Percentiles rank a stretch among this genome's conserved stretches.
Conservation (phyloP, 1,284 basidiomycete genomes). For the Cryptococcus sp. region DNA sequence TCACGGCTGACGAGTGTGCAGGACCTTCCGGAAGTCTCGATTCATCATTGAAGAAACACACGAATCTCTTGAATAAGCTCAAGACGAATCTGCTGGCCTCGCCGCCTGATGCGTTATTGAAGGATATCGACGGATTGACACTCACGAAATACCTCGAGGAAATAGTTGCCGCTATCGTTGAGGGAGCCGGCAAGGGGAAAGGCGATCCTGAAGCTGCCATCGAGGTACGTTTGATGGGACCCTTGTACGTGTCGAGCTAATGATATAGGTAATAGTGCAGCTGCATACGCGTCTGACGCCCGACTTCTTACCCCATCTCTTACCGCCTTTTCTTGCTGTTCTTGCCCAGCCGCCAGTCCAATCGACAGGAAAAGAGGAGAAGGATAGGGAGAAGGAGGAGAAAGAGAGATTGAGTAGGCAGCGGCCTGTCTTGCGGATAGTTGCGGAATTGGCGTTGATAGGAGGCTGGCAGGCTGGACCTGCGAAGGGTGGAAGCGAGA, state of each 20-base stretch:
- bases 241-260: background rate
- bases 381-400: constrained; percentile 88
- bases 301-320: constrained; percentile 69
- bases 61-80: constrained; percentile 84
- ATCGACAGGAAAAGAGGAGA: constrained; percentile 48
- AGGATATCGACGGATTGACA: constrained; percentile 82
- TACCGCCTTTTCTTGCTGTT: constrained; percentile 61
- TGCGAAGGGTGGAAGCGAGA: constrained; percentile 67
- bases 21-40: constrained; percentile 57
- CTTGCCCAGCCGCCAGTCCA: constrained; percentile 55
- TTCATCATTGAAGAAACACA: constrained; percentile 89
- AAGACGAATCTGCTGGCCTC: constrained; percentile 49
- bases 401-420: constrained; percentile 71
- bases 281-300: constrained; percentile 80
- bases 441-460: constrained; percentile 83
- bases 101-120: constrained; percentile 67
- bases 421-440: constrained; percentile 76
- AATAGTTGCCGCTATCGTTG: constrained; percentile 77
- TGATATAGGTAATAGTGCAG: constrained; percentile 70
- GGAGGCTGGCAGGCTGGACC: constrained; percentile 56
- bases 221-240: constrained; percentile 58
- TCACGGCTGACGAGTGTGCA: constrained; percentile 6
- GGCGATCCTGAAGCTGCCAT: constrained; percentile 84
- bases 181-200: constrained; percentile 79
- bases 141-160: constrained; percentile 97